These are phyloP conservation scores for Colletotrichum trifolii DNA, from an alignment of 2,329 filamentous ascomycete genomes.

Conservation along the genomic window DNA sequence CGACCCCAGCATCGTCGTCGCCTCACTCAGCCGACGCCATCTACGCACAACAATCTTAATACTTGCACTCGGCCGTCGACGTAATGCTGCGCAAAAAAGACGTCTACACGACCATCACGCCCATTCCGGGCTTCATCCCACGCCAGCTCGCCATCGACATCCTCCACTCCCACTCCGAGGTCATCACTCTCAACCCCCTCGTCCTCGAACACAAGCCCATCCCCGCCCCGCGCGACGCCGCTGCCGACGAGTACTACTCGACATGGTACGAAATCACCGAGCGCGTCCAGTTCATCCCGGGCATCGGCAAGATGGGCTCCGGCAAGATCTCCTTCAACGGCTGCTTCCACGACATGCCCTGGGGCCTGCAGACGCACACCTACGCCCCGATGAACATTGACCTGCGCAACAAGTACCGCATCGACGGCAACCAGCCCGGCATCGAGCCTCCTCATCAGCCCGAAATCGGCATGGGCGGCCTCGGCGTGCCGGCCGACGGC, in stretches of 20 bases:
- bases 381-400: constrained; percentile 76
- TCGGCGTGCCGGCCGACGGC: constrained; percentile 72
- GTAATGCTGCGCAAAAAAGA: constrained; percentile 72
- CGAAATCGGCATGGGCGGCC: constrained; percentile 68
- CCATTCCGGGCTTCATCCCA: constrained; percentile 76
- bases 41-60: not conserved
- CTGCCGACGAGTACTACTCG: constrained; percentile 77
- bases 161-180: constrained; percentile 76
- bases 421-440: constrained; percentile 76
- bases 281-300: constrained; percentile 75
- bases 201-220: constrained; percentile 73
- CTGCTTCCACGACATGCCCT: constrained; percentile 78
- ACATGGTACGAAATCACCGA: constrained; percentile 80
- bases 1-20: not conserved
- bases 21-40: not conserved
- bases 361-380: constrained; percentile 77
- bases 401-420: constrained; percentile 74
- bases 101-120: constrained; percentile 75
- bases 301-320: constrained; percentile 72
- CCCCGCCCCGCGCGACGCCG: constrained; percentile 73
- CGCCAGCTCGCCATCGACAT: constrained; percentile 79
- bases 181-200: constrained; percentile 77
- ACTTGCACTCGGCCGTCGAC: not conserved
- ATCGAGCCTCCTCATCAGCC: constrained; percentile 69
- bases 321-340: constrained; percentile 76